Evolutionary conservation across 192 early-diverging fungal genomes (phyloP).

Genomic region (Coemansia sp.): DNA sequence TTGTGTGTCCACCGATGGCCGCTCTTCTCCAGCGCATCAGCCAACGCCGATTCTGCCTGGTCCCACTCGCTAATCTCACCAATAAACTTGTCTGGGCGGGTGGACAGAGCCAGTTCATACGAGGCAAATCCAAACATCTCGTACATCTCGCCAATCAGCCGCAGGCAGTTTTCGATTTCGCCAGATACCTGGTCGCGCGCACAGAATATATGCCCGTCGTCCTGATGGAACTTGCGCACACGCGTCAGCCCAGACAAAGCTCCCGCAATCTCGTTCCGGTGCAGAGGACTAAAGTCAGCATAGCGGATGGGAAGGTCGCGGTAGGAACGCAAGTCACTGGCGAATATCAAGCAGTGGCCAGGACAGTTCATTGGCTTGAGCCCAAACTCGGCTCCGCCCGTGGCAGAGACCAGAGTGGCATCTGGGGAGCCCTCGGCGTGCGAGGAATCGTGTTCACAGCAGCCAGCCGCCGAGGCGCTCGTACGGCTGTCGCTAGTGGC

Average conservation of each 20-base stretch:
- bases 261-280: constrained; percentile 89
- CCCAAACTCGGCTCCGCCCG: constrained; percentile 63
- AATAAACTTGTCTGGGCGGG: constrained; percentile 70
- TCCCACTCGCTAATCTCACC: constrained; percentile 73
- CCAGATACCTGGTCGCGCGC: constrained; percentile 65
- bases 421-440: too few relatives aligned
- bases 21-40: constrained; percentile 59
- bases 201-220: constrained; percentile 97
- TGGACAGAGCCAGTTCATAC: constrained; percentile 77
- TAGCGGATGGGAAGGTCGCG: constrained; percentile 82
- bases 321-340: constrained; percentile 72
- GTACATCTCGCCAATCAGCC: constrained; percentile 75
- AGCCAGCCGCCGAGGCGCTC: neutral
- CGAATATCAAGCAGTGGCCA: constrained; percentile 90
- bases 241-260: constrained; percentile 85
- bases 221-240: constrained; percentile 93
- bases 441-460: constrained; percentile 34
- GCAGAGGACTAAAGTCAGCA: constrained; percentile 91
- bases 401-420: too few relatives aligned
- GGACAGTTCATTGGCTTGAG: constrained; percentile 99
- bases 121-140: constrained; percentile 67
- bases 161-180: constrained; percentile 75
- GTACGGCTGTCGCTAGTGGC: constrained; percentile 4
- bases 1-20: constrained; percentile 65
- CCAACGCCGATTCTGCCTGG: constrained; percentile 67